Evolutionary conservation across 148 eudicot genomes (phyloP).

Genomic region (Heliosperma pusillum): DNA sequence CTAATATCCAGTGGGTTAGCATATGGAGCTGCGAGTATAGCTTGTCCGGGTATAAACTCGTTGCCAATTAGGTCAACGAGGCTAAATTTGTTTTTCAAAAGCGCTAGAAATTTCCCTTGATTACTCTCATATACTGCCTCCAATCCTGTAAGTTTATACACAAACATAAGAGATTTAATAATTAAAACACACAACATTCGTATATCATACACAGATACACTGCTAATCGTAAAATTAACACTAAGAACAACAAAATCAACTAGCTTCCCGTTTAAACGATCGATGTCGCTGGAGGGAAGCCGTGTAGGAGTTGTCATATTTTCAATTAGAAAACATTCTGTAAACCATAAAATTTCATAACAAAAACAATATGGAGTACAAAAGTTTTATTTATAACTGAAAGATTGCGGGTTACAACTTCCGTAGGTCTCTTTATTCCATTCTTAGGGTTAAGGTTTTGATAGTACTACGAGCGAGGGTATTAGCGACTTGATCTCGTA

Average conservation of each 20-base stretch:
- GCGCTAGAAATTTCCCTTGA: background rate
- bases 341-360: too few relatives aligned
- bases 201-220: background rate
- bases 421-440: too few relatives aligned
- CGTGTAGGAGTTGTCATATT: background rate
- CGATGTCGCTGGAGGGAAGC: background rate
- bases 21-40: constrained; percentile 1
- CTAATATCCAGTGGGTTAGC: background rate
- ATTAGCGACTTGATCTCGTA: too few relatives aligned
- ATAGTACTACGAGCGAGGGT: too few relatives aligned
- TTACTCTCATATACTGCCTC: background rate
- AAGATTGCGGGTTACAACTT: too few relatives aligned
- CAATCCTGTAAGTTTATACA: background rate
- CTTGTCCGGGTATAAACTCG: background rate
- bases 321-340: too few relatives aligned
- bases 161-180: background rate
- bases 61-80: background rate
- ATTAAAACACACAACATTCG: background rate
- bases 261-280: background rate
- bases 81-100: background rate
- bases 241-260: background rate
- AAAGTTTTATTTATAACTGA: too few relatives aligned
- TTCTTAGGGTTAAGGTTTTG: too few relatives aligned
- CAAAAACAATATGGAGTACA: too few relatives aligned
- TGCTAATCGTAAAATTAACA: background rate